phyloP scores from a whole-genome alignment of 2,329 filamentous ascomycete genomes.

The Phialemonium atrogriseum region DNA sequence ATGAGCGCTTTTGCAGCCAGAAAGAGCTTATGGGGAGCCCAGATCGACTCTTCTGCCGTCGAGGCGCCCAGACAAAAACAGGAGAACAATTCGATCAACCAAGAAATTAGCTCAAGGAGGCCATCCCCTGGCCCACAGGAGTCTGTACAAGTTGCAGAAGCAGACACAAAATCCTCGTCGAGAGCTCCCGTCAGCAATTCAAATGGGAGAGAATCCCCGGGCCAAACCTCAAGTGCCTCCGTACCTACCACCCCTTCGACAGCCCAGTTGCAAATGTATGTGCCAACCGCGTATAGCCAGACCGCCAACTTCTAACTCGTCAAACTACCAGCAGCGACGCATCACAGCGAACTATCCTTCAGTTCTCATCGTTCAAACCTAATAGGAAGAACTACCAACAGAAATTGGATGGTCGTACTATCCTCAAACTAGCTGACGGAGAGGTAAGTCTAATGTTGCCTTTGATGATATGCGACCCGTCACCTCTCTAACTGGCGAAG shows the following conservation, averaged over 20 bases:
- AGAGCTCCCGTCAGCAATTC: too few species aligned
- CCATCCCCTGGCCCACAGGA: too few species aligned
- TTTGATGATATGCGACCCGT: background rate
- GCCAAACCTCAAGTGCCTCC: too few species aligned
- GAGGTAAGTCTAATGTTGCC: slow-evolving; percentile 29
- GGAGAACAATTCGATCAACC: background rate
- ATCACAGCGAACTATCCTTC: slow-evolving; percentile 10
- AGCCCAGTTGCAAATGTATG: too few species aligned
- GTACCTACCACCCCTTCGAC: too few species aligned
- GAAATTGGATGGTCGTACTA: slow-evolving; percentile 28
- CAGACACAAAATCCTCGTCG: too few species aligned
- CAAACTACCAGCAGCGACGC: too few species aligned
- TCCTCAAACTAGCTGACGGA: slow-evolving; percentile 36
- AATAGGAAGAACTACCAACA: slow-evolving; percentile 33
- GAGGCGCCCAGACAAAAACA: background rate
- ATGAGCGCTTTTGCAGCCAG: slow-evolving; percentile 37
- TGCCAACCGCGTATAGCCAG: too few species aligned
- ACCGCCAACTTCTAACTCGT: too few species aligned
- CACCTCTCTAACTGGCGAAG: slow-evolving; percentile 26
- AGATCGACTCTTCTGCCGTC: slow-evolving; percentile 1
- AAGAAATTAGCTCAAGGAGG: background rate
- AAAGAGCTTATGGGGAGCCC: slow-evolving; percentile 23
- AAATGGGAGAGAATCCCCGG: too few species aligned
- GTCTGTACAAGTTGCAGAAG: too few species aligned
- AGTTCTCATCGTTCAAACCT: slow-evolving; percentile 38